Evolutionary conservation across 106 monocot genomes (phyloP).

Genomic region (Allium cepa): DNA sequence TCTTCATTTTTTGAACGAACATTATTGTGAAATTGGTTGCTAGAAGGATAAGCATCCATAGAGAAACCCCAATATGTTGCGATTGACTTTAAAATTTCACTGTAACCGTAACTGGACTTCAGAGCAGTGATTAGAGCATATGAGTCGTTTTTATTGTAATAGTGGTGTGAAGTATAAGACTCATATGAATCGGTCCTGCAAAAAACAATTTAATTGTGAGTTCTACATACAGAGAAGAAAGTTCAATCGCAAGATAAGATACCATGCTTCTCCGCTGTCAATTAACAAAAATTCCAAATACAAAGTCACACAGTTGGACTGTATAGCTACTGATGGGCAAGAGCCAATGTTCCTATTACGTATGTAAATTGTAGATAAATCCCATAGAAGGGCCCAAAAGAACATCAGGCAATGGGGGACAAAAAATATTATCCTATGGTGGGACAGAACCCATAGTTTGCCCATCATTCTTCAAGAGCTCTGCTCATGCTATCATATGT

Average conservation of each 20-base stretch:
- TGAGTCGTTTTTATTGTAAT: slow-evolving; percentile 61
- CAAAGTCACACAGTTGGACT: too few relatives aligned
- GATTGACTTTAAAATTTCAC: slow-evolving; percentile 44
- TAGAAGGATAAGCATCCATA: slow-evolving; percentile 12
- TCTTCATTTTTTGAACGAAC: not conserved
- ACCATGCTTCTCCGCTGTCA: too few relatives aligned
- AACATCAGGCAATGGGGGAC: too few relatives aligned
- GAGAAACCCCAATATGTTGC: slow-evolving; percentile 21
- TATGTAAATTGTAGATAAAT: too few relatives aligned
- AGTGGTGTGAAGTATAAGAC: slow-evolving; percentile 31
- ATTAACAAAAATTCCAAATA: too few relatives aligned
- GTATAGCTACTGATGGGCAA: too few relatives aligned
- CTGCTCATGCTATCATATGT: too few relatives aligned
- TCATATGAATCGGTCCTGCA: slow-evolving; percentile 69
- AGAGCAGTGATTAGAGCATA: slow-evolving; percentile 38
- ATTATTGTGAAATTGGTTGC: slow-evolving; percentile 1
- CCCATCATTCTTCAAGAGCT: too few relatives aligned
- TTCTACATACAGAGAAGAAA: not conserved
- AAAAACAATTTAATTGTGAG: slow-evolving; percentile 2
- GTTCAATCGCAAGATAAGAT: not conserved
- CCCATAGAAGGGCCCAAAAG: too few relatives aligned
- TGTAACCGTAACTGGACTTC: slow-evolving; percentile 33
- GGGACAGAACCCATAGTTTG: too few relatives aligned
- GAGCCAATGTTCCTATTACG: too few relatives aligned
- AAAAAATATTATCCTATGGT: too few relatives aligned